phyloP scores from a whole-genome alignment of 2,329 filamentous ascomycete species.

The Cadophora sp. region DNA sequence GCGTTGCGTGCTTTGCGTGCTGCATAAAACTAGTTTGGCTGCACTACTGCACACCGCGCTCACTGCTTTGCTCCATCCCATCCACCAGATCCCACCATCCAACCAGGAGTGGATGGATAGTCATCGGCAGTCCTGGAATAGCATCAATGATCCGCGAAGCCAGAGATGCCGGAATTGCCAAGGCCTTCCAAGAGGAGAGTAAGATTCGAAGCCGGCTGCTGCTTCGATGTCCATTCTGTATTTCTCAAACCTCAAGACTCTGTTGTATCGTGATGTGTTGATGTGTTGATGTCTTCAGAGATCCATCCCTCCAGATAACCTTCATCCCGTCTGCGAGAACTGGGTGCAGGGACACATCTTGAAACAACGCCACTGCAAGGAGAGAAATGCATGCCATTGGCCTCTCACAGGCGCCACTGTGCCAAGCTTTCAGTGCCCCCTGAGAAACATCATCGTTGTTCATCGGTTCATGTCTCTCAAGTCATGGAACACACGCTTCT shows the following conservation, averaged over 20 bases:
- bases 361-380: constrained; percentile 20
- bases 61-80: neutral
- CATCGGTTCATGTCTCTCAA: neutral
- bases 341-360: neutral
- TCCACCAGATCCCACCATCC: neutral
- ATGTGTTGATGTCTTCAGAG: too few relatives aligned
- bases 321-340: neutral
- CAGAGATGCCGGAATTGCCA: constrained; percentile 6
- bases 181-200: neutral
- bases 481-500: neutral
- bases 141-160: constrained; percentile 9
- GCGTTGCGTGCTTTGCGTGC: neutral
- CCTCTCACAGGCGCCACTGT: neutral
- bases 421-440: constrained; percentile 12
- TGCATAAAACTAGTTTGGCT: neutral
- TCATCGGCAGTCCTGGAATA: constrained; percentile 15
- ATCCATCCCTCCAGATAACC: neutral
- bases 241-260: neutral
- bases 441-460: constrained; percentile 2
- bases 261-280: neutral
- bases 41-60: neutral
- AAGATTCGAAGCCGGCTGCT: neutral
- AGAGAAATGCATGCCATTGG: constrained; percentile 15
- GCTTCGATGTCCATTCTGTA: neutral
- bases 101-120: constrained; percentile 1